phyloP scores from a whole-genome alignment of 305 asterid species.

The Fraxinus floribunda region DNA sequence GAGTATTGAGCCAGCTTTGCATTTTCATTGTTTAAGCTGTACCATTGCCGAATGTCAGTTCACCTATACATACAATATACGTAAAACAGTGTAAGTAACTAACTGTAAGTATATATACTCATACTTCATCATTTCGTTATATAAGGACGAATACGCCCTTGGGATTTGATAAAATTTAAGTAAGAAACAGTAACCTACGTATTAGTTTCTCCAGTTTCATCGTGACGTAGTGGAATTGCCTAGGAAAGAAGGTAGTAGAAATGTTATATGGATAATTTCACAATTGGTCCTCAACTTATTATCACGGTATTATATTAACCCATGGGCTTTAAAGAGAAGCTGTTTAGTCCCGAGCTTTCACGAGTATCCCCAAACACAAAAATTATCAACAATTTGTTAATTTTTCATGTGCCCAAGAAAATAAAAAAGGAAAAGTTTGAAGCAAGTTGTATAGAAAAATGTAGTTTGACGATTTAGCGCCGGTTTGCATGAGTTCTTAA shows the following conservation, averaged over 20 bases:
- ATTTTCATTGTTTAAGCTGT: slow-evolving; percentile 21
- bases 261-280: neutral
- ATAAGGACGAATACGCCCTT: slow-evolving; percentile 32
- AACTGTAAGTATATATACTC: neutral
- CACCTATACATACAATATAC: neutral
- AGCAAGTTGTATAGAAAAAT: neutral
- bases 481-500: neutral
- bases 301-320: neutral
- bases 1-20: slow-evolving; percentile 36
- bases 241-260: slow-evolving; percentile 10
- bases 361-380: neutral
- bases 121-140: neutral
- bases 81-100: neutral
- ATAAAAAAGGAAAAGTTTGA: neutral
- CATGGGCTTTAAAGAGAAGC: neutral
- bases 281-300: neutral
- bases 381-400: neutral
- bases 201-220: slow-evolving; percentile 23
- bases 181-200: slow-evolving; percentile 13
- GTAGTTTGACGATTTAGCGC: neutral
- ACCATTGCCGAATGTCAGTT: slow-evolving; percentile 29
- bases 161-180: neutral
- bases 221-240: slow-evolving; percentile 38
- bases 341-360: neutral
- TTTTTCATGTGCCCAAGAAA: neutral